Evolutionary conservation across 164 flowering plant species (phyloP), one percentile per base, ranked within the genome.

Genomic region (Berberis vulgaris): DNA sequence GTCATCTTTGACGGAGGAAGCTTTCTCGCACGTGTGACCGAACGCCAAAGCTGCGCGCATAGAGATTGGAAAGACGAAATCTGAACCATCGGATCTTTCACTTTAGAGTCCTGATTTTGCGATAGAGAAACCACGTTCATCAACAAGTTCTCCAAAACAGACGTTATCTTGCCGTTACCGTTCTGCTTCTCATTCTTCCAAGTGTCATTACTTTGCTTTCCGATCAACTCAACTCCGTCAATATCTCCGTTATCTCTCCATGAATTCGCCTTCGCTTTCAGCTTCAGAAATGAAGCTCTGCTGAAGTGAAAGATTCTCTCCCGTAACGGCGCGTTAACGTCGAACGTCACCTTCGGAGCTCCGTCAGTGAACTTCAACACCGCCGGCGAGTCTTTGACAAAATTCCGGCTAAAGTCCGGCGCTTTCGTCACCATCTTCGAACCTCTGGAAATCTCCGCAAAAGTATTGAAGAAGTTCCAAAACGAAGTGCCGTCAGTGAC

Each of bases 21-120:
- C 7, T 78, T 73, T 59, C 98, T 68, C 12, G 93, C 92, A 1
- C 95, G 83, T 1, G 95, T 91, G 57, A 89, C 88, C 7, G 86
- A 83, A 1, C 89, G 72, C 98, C 98, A 91, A 1, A 91, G 83
- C 74, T 79, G 89, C 3, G 91, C 94, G 45, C 73, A 76, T 1
- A 91, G 85, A 0, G 98, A 82, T 62, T 91, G 98, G 64, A 91
- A 91, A 1, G 98, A 91, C 26, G 98, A 91, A n/a, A 87, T 82
- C 81, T 81, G 86, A 1, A 11, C 73, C 68, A 71, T 67, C n/a
- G 69, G 70, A 43, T 62, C 67, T 45, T 45, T 63, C 7, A 43
- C 59, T 40, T 61, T 46, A 39, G 64, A 7, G 10, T 50, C 54
- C 3, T 50, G 44, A 41, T 2, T 40, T 3, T 45, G 47, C 10